Base-by-base conservation (phyloP, 257 asterid genomes). In the Penstemon newberryi region DNA sequence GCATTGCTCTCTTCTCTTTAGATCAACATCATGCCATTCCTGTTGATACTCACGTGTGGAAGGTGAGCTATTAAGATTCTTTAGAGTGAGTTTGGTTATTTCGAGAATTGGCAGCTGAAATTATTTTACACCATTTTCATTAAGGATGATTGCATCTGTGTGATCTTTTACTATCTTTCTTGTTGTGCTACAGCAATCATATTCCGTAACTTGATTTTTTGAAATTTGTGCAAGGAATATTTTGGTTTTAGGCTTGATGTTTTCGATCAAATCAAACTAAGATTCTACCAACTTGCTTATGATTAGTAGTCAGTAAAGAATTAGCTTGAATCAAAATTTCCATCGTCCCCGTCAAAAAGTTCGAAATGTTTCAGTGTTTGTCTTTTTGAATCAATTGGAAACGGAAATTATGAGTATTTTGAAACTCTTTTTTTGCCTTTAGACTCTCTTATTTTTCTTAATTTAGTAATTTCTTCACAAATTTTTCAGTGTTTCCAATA, bases 21-120 rank as follows among this genome's bases (percentile, higher is more conserved):
- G 99, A 94, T 77, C 96, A 94, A 70, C 99, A 94, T 78, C 96
- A 89, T 49, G 95, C 97, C 53, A 85, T 94, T 75, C 99, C 99
- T 6, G 97, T 94, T 11, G 99, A 94, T 76, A 94, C 96, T 52
- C 99, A 94, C 56, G 99, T 91, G 58, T 94, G 99, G 99, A 64
- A 88, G 96, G 99, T 93, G 63, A 75, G 78, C 59, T 49, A n/a
- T 69, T 63, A 56, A 56, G 10, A 49, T 19, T 36, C 4, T 45
- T 52, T 50, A 69, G 45, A 57, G 11, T 11, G 8, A 38, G 36
- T 7, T 15, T 40, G 55, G 55, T 45, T 70, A 36, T 49, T 42
- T 67, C n/a, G 38, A 43, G 36, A 51, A 4, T 45, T 59, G 42
- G 8, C 5, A 8, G 39, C 11, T 60, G 51, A 4, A 56, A 33